Base-by-base conservation (phyloP, 106 monocot species). In the Acorus gramineus region DNA sequence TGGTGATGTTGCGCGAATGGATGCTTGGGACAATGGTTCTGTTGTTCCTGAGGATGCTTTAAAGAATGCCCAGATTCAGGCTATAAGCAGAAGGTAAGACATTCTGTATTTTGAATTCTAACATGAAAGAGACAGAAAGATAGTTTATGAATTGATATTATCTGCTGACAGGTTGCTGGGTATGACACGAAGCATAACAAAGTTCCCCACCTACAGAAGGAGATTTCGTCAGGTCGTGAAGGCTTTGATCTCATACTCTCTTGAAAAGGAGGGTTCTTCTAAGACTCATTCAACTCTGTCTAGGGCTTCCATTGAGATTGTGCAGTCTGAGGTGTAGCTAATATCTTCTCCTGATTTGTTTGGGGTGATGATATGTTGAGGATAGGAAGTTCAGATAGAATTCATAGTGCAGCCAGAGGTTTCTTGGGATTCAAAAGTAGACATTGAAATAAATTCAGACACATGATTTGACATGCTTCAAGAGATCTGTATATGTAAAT, bases 191-290 rank as follows among this genome's bases (percentile, higher is more conserved):
- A 80, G 75, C 73, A 70, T 90, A 49, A 76, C 86, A 46, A 94
- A 94, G 68, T 80, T 94, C 42, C 94, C 94, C 6, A 94, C 94
- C 4, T 94, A 90, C 67, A 84, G 94, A 59, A 81, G 94, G 55
- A 81, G 84, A 70, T 90, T 72, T 68, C 64, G 72, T 13, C 81
- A 86, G 2, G 86, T 94, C 8, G 66, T 94, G 57, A 94, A 82
- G 77, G 14, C 50, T 14, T 70, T 94, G 11, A 45, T 84, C 5
- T 3, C 56, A 2, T 78, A 84, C 68, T 84, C 77, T n/a, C 48
- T 74, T 3, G 79, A 77, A 8, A 76, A 59, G 52, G 83, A 78
- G 28, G 72, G 62, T 45, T 6, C 11, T 28, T 7, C 49, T 12
- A 14, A 5, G 64, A 49, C 66, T 6, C 59, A 11, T 8, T 69